phyloP scores from a whole-genome alignment of 2,329 filamentous ascomycete genomes.

The Lasiodiplodia citricola region DNA sequence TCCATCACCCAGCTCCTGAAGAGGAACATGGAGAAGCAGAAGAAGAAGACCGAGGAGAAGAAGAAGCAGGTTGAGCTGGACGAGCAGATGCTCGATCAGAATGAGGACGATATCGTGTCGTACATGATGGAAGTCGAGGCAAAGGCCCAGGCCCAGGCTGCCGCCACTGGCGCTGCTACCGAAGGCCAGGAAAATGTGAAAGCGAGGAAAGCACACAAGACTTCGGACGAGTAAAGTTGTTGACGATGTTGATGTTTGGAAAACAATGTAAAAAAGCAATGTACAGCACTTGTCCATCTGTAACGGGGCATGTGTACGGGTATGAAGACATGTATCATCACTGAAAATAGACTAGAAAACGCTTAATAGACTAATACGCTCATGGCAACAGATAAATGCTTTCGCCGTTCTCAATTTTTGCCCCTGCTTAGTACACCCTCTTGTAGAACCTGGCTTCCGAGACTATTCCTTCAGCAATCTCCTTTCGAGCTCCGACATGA shows the following conservation, averaged over 20 bases:
- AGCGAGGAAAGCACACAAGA: conserved; percentile 5
- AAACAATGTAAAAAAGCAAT: not conserved
- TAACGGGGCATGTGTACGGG: not conserved
- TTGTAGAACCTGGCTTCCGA: not conserved
- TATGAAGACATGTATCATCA: not conserved
- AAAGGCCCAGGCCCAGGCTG: conserved; percentile 9
- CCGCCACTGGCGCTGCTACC: not conserved
- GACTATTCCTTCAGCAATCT: too few relatives aligned
- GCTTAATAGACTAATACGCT: conserved; percentile 10
- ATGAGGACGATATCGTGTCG: conserved; percentile 24
- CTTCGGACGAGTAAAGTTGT: conserved; percentile 4
- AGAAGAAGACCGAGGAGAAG: conserved; percentile 22
- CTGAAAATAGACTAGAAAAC: conserved; percentile 8
- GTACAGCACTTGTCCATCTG: not conserved
- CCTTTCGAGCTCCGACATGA: too few relatives aligned
- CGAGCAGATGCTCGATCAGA: conserved; percentile 25
- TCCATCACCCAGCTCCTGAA: not conserved
- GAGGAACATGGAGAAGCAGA: conserved; percentile 22
- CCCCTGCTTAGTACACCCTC: not conserved
- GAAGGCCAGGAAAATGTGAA: not conserved
- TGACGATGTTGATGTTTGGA: not conserved
- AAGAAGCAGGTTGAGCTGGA: conserved; percentile 24
- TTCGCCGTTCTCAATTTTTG: not conserved
- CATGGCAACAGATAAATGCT: not conserved
- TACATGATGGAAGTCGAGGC: conserved; percentile 18